These are phyloP conservation scores for Parsonsia alboflavescens DNA, from an alignment of 257 asterid species.

Conservation along the genomic window DNA sequence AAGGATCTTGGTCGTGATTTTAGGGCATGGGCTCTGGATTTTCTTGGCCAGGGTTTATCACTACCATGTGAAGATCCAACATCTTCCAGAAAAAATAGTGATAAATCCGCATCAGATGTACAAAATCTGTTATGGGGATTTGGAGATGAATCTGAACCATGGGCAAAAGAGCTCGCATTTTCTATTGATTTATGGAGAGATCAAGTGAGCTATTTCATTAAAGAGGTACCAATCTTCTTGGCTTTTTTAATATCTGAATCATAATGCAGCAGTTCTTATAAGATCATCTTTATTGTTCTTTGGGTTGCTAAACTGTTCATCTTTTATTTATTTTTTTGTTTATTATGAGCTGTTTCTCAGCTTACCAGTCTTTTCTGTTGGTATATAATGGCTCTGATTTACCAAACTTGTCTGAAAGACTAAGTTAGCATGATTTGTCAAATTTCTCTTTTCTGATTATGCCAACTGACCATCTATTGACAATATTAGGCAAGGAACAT, in stretches of 20 bases:
- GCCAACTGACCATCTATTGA: neutral
- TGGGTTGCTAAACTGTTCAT: neutral
- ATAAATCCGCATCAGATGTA: slow-evolving; percentile 27
- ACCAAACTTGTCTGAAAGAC: neutral
- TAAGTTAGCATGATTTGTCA: neutral
- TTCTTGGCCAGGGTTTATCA: slow-evolving; percentile 89
- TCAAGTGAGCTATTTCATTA: slow-evolving; percentile 68
- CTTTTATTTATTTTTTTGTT: neutral
- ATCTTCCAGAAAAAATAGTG: slow-evolving; percentile 25
- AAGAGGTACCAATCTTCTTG: slow-evolving; percentile 51
- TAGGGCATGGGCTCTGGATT: slow-evolving; percentile 77
- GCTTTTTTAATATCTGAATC: slow-evolving; percentile 2
- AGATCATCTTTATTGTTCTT: neutral
- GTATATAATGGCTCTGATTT: neutral
- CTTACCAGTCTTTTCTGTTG: neutral
- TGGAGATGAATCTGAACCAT: slow-evolving; percentile 75
- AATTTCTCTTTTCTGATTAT: neutral
- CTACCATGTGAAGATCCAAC: slow-evolving; percentile 85
- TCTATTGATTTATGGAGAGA: slow-evolving; percentile 87
- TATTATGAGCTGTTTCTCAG: too few relatives aligned
- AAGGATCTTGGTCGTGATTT: slow-evolving; percentile 87
- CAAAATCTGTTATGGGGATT: slow-evolving; percentile 67
- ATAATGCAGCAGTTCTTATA: neutral
- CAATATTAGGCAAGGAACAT: neutral
- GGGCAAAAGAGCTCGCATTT: slow-evolving; percentile 84